Evolutionary conservation across 805 yeast genomes (phyloP).

Genomic region (Saturnispora hagleri): DNA sequence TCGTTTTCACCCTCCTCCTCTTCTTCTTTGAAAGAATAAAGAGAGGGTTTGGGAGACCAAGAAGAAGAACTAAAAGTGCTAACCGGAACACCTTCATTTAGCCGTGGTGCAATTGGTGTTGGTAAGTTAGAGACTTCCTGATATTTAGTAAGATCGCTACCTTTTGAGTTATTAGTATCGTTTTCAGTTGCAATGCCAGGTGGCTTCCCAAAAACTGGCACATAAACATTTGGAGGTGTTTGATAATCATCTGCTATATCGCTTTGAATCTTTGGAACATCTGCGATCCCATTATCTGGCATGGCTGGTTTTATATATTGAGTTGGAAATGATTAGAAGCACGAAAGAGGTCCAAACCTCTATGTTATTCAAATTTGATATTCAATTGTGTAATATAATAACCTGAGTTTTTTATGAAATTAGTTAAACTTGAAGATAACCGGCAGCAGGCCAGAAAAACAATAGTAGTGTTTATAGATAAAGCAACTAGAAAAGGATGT

Average conservation of each 20-base stretch:
- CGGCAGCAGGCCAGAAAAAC: background rate
- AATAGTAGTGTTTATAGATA: background rate
- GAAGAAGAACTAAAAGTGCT: background rate
- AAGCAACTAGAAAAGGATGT: background rate
- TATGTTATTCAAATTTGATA: background rate
- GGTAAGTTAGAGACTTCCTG: slow-evolving; percentile 18
- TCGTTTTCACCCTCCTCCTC: background rate
- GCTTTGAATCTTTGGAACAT: background rate
- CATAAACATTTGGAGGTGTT: slow-evolving; percentile 9
- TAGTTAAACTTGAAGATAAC: background rate
- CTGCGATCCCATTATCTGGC: background rate
- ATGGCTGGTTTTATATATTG: background rate
- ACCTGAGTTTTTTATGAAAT: background rate
- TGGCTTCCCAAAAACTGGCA: background rate
- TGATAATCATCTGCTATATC: background rate
- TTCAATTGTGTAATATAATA: background rate
- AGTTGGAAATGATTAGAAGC: background rate
- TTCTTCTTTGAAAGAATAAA: slow-evolving; percentile 2
- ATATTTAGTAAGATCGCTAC: background rate
- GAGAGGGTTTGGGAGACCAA: background rate
- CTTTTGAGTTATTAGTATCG: background rate
- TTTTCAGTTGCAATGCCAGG: background rate
- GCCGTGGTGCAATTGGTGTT: slow-evolving; percentile 15
- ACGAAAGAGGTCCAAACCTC: background rate
- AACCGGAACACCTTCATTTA: background rate